Conservation (phyloP, 495 filamentous ascomycete genomes). For the Xylaria nigripes region DNA sequence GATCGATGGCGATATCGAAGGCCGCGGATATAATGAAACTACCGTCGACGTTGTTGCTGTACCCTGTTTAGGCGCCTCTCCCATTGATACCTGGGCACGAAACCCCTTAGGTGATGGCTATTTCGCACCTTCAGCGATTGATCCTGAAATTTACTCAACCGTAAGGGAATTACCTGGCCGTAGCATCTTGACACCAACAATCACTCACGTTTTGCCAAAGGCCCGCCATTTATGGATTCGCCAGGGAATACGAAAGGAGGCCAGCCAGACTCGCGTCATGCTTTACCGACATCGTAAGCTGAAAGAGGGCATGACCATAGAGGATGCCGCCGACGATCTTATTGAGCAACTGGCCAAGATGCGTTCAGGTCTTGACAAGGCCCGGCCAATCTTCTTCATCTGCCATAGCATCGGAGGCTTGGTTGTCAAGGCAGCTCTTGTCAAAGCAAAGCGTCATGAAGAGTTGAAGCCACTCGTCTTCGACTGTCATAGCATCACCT, state of each 20-base stretch:
- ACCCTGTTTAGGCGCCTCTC: conserved; percentile 38
- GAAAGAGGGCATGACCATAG: conserved; percentile 39
- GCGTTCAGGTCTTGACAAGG: conserved; percentile 26
- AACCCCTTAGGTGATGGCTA: conserved; percentile 30
- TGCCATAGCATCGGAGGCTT: conserved; percentile 59
- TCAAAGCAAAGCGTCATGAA: conserved; percentile 37
- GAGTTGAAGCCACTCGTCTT: conserved; percentile 37
- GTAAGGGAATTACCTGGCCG: conserved; percentile 23
- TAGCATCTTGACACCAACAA: conserved; percentile 24
- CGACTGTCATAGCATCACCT: conserved; percentile 55
- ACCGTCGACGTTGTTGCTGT: conserved; percentile 41
- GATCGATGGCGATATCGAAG: conserved; percentile 35
- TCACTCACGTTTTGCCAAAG: conserved; percentile 20
- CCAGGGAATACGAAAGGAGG: conserved; percentile 30
- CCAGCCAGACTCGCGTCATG: conserved; percentile 43
- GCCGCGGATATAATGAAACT: conserved; percentile 37
- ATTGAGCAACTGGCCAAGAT: conserved; percentile 38
- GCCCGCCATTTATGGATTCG: conserved; percentile 33
- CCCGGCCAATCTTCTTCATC: conserved; percentile 53
- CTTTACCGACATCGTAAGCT: conserved; percentile 48
- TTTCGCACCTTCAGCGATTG: conserved; percentile 21
- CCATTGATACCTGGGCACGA: conserved; percentile 36
- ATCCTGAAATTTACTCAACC: conserved; percentile 18
- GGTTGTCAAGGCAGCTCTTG: conserved; percentile 51
- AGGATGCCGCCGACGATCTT: conserved; percentile 43